phyloP scores from a whole-genome alignment of 441 rosid species.

The Hura crepitans region DNA sequence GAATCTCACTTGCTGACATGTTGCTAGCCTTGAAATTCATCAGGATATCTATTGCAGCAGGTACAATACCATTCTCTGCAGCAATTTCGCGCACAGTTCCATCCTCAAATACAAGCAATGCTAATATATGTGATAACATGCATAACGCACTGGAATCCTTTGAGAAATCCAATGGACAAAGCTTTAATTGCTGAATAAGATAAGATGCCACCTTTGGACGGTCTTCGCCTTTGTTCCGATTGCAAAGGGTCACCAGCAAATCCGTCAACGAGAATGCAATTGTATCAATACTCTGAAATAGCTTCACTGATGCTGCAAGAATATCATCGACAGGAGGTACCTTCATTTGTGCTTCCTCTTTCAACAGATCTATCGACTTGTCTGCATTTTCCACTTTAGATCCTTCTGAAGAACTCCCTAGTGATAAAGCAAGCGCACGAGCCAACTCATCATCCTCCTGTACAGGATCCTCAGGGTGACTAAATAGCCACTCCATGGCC shows the following conservation, averaged over 20 bases:
- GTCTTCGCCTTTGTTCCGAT: constrained; percentile 59
- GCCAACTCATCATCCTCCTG: constrained; percentile 99
- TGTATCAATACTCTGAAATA: constrained; percentile 73
- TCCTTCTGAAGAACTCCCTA: constrained; percentile 86
- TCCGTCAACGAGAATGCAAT: constrained; percentile 76
- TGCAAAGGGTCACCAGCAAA: constrained; percentile 84
- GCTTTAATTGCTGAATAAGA: constrained; percentile 88
- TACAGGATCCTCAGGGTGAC: constrained; percentile 86
- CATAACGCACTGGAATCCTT: constrained; percentile 67
- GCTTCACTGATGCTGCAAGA: constrained; percentile 72
- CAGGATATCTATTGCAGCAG: constrained; percentile 63
- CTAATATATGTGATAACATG: constrained; percentile 78
- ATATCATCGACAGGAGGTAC: constrained; percentile 69
- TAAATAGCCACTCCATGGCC: constrained; percentile 97
- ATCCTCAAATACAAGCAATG: constrained; percentile 79
- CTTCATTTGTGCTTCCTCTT: constrained; percentile 49
- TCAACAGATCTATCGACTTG: constrained; percentile 54
- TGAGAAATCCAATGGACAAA: constrained; percentile 62
- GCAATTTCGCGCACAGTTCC: constrained; percentile 72
- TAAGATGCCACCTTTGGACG: constrained; percentile 62
- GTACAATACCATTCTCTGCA: constrained; percentile 67
- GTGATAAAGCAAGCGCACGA: constrained; percentile 90
- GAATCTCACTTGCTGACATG: constrained; percentile 46
- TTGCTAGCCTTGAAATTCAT: constrained; percentile 53
- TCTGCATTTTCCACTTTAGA: constrained; percentile 69